These are phyloP conservation scores for Aspergillus sojae DNA, from an alignment of 2,329 filamentous ascomycete genomes.

Conservation along the genomic window DNA sequence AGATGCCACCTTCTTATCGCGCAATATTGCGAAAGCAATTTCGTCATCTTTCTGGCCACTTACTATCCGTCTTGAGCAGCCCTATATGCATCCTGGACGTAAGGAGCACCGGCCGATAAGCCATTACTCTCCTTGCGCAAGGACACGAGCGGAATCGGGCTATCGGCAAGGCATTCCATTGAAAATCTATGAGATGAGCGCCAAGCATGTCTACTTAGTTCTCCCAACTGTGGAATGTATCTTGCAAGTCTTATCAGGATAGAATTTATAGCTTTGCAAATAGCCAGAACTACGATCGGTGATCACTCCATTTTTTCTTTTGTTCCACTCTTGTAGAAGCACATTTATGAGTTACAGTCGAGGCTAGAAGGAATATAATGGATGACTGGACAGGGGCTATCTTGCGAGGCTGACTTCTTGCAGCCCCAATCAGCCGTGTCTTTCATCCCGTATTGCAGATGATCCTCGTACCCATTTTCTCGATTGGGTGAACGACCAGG, in stretches of 20 bases:
- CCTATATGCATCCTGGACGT: not conserved
- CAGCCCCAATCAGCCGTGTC: not conserved
- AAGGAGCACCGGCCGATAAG: not conserved
- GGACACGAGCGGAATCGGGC: not conserved
- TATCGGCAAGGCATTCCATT: not conserved
- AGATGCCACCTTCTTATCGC: not conserved
- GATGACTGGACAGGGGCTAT: not conserved
- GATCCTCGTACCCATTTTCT: not conserved
- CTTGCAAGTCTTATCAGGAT: not conserved
- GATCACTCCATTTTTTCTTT: not conserved
- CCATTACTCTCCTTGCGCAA: not conserved
- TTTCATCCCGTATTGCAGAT: not conserved
- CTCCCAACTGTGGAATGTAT: not conserved
- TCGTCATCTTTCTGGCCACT: not conserved
- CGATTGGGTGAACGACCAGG: not conserved
- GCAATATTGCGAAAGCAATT: not conserved
- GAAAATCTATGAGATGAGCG: not conserved
- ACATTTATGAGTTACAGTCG: not conserved
- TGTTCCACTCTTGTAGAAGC: not conserved
- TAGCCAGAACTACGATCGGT: not conserved
- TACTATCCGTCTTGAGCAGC: not conserved
- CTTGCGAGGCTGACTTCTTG: not conserved
- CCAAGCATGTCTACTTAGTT: not conserved
- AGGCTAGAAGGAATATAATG: not conserved
- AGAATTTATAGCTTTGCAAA: not conserved